These are phyloP conservation scores for Colletotrichum siamense DNA, from an alignment of 2,329 filamentous ascomycete species.

Conservation along the genomic window DNA sequence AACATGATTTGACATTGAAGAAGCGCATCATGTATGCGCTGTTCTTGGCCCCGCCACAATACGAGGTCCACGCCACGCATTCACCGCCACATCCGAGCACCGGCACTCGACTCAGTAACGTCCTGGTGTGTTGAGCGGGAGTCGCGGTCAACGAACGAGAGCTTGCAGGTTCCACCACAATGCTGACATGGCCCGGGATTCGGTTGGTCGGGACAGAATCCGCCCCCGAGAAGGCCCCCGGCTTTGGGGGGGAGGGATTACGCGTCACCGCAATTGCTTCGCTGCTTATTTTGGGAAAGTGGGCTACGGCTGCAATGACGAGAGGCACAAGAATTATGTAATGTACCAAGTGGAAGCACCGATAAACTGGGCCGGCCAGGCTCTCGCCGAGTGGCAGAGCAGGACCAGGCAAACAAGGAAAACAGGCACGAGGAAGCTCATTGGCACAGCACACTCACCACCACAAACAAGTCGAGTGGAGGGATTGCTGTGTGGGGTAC, in stretches of 20 bases:
- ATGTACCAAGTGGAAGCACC: conserved; percentile 1
- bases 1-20: not conserved
- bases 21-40: not conserved
- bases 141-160: not conserved
- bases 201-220: not conserved
- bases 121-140: not conserved
- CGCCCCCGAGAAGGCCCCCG: not conserved
- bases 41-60: not conserved
- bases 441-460: not conserved
- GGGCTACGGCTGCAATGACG: not conserved
- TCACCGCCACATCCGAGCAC: conserved; percentile 9
- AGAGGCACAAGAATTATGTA: conserved; percentile 5
- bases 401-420: not conserved
- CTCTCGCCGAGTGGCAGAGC: not conserved
- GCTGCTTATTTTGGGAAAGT: conserved; percentile 6
- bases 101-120: not conserved
- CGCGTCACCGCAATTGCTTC: conserved; percentile 8
- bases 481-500: conserved; percentile 14
- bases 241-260: not conserved
- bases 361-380: not conserved
- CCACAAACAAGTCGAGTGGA: not conserved
- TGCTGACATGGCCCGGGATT: conserved; percentile 6
- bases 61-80: not conserved
- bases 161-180: not conserved
- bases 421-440: not conserved